Evolutionary conservation across 768 basidiomycete genomes (phyloP).

Genomic region (Chalciporus piperatus): DNA sequence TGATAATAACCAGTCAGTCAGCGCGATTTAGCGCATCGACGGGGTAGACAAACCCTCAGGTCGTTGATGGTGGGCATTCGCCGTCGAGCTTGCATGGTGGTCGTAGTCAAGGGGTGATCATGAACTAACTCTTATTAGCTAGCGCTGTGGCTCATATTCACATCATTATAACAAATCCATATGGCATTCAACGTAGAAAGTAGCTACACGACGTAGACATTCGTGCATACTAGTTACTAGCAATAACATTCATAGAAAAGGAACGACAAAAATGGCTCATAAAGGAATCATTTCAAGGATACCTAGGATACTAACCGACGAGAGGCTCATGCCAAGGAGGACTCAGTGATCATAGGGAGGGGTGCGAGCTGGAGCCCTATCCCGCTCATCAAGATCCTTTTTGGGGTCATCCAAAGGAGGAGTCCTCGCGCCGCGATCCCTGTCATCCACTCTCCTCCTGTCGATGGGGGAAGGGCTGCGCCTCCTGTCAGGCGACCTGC

Average conservation of each 20-base stretch:
- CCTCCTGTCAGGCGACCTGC: constrained; percentile 47
- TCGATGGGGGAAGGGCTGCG: constrained; percentile 43
- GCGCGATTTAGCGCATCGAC: background rate
- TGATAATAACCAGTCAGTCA: constrained; percentile 3
- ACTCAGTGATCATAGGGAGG: constrained; percentile 58
- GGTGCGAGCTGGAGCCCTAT: constrained; percentile 46
- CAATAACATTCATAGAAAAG: constrained; percentile 2
- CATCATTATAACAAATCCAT: background rate
- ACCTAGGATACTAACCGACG: constrained; percentile 5
- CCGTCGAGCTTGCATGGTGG: constrained; percentile 22
- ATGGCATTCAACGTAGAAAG: constrained; percentile 17
- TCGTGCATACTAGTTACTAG: constrained; percentile 5
- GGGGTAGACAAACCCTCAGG: constrained; percentile 25
- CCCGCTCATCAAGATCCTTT: constrained; percentile 44
- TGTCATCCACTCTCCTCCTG: constrained; percentile 43
- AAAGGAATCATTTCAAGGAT: background rate
- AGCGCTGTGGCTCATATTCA: no score
- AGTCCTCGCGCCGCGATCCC: constrained; percentile 49
- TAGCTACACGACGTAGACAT: constrained; percentile 16
- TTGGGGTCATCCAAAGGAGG: constrained; percentile 44
- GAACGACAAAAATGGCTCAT: background rate
- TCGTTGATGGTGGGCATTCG: constrained; percentile 35
- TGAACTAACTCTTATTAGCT: no score
- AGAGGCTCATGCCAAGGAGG: background rate
- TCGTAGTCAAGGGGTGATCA: no score